Evolutionary conservation across 2,329 filamentous ascomycete genomes (phyloP).

Genomic region (Cladobotryum protrusum): DNA sequence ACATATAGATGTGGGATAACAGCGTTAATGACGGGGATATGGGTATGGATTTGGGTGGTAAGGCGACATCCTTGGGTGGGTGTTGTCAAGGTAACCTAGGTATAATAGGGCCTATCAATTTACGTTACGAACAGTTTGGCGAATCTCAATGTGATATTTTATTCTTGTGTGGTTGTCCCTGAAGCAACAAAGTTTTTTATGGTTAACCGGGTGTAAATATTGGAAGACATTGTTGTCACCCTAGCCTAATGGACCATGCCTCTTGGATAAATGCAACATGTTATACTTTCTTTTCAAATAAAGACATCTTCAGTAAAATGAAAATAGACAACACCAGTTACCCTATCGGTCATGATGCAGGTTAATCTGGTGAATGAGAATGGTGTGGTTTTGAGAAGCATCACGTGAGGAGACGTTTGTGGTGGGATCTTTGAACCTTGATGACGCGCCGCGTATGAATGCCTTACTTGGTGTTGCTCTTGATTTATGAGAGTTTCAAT

Average conservation of each 20-base stretch:
- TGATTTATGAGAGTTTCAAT: too few relatives aligned
- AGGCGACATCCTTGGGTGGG: not conserved
- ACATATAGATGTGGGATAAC: constrained; percentile 16
- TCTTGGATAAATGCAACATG: not conserved
- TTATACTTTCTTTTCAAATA: too few relatives aligned
- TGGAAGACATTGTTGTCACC: too few relatives aligned
- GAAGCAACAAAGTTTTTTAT: not conserved
- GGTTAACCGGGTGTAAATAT: not conserved
- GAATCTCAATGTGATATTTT: too few relatives aligned
- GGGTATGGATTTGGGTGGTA: constrained; percentile 5
- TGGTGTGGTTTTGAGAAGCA: not conserved
- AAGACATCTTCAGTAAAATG: too few relatives aligned
- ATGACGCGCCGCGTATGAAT: too few relatives aligned
- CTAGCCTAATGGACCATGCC: not conserved
- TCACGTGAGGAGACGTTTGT: constrained; percentile 8
- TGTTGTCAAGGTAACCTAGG: constrained; percentile 9
- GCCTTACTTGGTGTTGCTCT: too few relatives aligned
- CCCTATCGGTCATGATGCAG: too few relatives aligned
- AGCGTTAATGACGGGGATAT: constrained; percentile 12
- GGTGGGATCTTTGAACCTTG: too few relatives aligned
- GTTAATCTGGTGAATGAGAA: not conserved
- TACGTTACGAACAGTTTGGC: not conserved
- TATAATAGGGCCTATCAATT: constrained; percentile 11
- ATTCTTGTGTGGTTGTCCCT: not conserved
- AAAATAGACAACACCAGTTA: too few relatives aligned